Evolutionary conservation across 1,139 yeast species (phyloP), one percentile per base, ranked within the genome.

Genomic region (Sugiyamaella japonica): DNA sequence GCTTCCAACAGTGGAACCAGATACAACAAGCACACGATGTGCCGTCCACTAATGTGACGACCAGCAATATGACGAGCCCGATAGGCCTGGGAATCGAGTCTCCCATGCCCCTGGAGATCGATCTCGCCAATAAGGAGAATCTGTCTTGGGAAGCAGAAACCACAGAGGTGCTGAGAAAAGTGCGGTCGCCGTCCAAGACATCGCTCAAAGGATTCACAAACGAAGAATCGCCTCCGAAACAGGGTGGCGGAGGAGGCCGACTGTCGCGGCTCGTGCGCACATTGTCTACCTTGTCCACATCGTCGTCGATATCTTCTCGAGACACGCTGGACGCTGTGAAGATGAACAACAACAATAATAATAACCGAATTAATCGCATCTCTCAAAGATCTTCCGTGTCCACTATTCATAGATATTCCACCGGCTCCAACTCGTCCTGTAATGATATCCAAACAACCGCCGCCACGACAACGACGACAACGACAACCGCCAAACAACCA

Each of bases 331-430:
- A 62, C 23, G 60, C 36, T 7, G 8, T 32, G 10, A 45, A 45
- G 12, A 34, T 34, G 16, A 12, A 34, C 10, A 44, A 44, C 39
- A 45, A 38, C 20, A 45, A 34, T 13, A 43, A 56, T 29, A 55
- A 53, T 32, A 42, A 46, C 13, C 54, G 52, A 15, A 54, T 61
- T 20, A 63, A 61, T 29, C 66, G 63, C 36, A 43, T 61, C 3
- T 64, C 67, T 9, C 55, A 59, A 43, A 58, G 60, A 7, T 64
- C 66, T 3, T 63, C 65, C 8, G 47, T 59, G 3, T 59, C 68
- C 4, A 63, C 68, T 1, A 56, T 64, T n/a, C 52, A 49, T 4
- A 56, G 63, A 31, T 57, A 56, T 37, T 60, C 63, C 28, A 51
- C 58, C 39, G 59, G 61, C 3, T 59, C 62, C 10, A 45, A 52